phyloP scores from a whole-genome alignment of 768 basidiomycete genomes.

The Amanita molliuscula region DNA sequence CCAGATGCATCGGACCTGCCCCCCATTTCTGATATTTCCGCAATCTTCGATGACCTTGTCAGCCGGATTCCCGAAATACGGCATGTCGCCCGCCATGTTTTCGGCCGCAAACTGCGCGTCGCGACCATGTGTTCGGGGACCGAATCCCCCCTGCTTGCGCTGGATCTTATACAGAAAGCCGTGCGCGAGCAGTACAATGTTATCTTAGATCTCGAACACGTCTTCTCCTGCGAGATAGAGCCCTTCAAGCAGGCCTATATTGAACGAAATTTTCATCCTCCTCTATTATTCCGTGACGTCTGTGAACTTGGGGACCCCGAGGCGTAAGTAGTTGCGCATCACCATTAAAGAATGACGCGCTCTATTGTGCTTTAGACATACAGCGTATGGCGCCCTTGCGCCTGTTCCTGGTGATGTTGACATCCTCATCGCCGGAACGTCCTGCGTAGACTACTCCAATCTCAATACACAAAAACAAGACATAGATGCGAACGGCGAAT shows the following conservation, averaged over 20 bases:
- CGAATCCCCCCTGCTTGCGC: conserved; percentile 85
- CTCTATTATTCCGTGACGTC: conserved; percentile 87
- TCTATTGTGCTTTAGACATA: conserved; percentile 44
- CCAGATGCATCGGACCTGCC: conserved; percentile 61
- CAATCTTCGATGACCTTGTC: conserved; percentile 72
- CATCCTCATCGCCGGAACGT: conserved; percentile 86
- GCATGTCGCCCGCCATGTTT: conserved; percentile 51
- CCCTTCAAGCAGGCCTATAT: conserved; percentile 98
- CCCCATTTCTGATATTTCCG: conserved; percentile 60
- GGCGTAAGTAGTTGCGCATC: conserved; percentile 43
- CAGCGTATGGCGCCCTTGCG: conserved; percentile 82
- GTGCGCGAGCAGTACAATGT: conserved; percentile 58
- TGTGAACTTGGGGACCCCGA: conserved; percentile 74
- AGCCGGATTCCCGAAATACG: conserved; percentile 55
- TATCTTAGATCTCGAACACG: conserved; percentile 72
- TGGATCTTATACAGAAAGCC: conserved; percentile 73
- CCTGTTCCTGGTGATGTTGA: conserved; percentile 88
- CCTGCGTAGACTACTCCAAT: conserved; percentile 96
- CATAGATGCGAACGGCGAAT: conserved; percentile 85
- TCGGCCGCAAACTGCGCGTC: conserved; percentile 80
- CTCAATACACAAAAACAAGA: conserved; percentile 89
- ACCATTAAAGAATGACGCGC: conserved; percentile 6
- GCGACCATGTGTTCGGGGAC: conserved; percentile 98
- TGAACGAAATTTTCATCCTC: conserved; percentile 90
- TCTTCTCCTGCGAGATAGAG: conserved; percentile 95